Evolutionary conservation across 768 basidiomycete genomes (phyloP).

Genomic region (Erythrobasidium yunnanense): DNA sequence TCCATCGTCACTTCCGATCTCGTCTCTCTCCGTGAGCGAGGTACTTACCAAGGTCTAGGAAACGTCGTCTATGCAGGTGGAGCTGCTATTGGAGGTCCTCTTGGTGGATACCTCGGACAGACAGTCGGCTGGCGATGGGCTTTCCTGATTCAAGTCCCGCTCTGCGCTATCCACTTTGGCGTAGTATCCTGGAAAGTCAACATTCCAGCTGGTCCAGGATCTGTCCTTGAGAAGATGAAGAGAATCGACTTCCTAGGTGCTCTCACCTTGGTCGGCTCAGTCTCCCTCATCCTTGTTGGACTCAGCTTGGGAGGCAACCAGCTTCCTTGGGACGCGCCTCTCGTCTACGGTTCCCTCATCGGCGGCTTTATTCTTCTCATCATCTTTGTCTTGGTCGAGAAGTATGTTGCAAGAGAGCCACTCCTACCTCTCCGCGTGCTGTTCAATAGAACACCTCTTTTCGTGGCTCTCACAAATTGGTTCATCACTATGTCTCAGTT

Average conservation of each 20-base stretch:
- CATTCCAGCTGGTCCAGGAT: conserved; percentile 45
- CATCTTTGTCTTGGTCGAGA: conserved; percentile 31
- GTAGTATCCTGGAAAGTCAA: conserved; percentile 52
- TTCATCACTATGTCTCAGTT: conserved; percentile 33
- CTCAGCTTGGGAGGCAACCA: conserved; percentile 47
- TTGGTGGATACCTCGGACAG: conserved; percentile 56
- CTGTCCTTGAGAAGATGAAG: conserved; percentile 50
- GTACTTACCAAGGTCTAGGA: conserved; percentile 60
- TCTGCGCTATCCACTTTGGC: conserved; percentile 50
- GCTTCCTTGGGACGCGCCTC: conserved; percentile 26
- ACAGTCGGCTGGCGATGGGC: conserved; percentile 57
- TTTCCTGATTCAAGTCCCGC: conserved; percentile 45
- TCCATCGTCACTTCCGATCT: conserved; percentile 60
- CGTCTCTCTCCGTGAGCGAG: conserved; percentile 53
- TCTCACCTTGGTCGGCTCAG: conserved; percentile 49
- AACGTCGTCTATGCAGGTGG: conserved; percentile 56
- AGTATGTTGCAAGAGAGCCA: conserved; percentile 30
- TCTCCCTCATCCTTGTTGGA: conserved; percentile 53
- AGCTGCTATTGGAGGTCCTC: conserved; percentile 53
- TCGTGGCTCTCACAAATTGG: conserved; percentile 30
- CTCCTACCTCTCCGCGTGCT: conserved; percentile 32
- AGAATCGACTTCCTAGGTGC: conserved; percentile 59
- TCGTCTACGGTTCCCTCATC: conserved; percentile 31
- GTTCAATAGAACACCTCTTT: conserved; percentile 30
- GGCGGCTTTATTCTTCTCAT: conserved; percentile 20